Percentiles rank a stretch among this genome's conserved stretches.
Evolutionary conservation across 164 flowering plant species (phyloP).

Genomic region (Liriodendron chinense): DNA sequence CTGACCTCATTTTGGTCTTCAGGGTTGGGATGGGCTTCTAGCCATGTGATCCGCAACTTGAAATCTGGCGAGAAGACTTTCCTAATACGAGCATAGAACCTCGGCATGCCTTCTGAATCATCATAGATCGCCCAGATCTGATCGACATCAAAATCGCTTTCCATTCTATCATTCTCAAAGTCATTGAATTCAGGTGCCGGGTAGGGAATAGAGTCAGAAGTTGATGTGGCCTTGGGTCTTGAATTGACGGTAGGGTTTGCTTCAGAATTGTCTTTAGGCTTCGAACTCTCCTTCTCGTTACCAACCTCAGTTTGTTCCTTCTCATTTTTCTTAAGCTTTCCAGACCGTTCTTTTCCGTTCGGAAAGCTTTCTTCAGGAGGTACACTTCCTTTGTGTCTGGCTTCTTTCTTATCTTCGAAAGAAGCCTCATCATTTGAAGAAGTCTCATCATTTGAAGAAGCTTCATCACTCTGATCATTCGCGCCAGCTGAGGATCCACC

Average conservation of each 20-base stretch:
- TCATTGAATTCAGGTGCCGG: slow-evolving; percentile 67
- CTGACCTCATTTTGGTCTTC: slow-evolving; percentile 32
- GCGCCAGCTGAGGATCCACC: slow-evolving; percentile 17
- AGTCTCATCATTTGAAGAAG: slow-evolving; percentile 6
- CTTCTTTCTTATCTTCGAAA: slow-evolving; percentile 9
- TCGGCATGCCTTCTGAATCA: slow-evolving; percentile 74
- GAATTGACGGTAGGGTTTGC: not conserved
- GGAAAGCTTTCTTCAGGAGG: slow-evolving; percentile 16
- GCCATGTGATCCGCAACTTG: slow-evolving; percentile 67
- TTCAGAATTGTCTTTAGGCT: slow-evolving; percentile 5
- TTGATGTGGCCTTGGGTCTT: not conserved
- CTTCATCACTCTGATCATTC: slow-evolving; percentile 19
- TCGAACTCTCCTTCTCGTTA: slow-evolving; percentile 1
- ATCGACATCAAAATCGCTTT: slow-evolving; percentile 42
- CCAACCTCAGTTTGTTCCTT: slow-evolving; percentile 4
- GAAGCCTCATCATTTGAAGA: not conserved
- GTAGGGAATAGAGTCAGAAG: slow-evolving; percentile 22
- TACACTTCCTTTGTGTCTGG: slow-evolving; percentile 8
- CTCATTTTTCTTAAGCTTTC: slow-evolving; percentile 6
- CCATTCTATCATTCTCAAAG: slow-evolving; percentile 53
- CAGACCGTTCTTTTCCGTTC: slow-evolving; percentile 16
- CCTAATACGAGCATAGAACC: slow-evolving; percentile 69
- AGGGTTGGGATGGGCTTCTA: slow-evolving; percentile 48
- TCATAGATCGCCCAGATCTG: slow-evolving; percentile 92
- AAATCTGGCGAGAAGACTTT: slow-evolving; percentile 42